Evolutionary conservation across 768 basidiomycete species (phyloP).

Genomic region (Erythrobasidium yunnanense): DNA sequence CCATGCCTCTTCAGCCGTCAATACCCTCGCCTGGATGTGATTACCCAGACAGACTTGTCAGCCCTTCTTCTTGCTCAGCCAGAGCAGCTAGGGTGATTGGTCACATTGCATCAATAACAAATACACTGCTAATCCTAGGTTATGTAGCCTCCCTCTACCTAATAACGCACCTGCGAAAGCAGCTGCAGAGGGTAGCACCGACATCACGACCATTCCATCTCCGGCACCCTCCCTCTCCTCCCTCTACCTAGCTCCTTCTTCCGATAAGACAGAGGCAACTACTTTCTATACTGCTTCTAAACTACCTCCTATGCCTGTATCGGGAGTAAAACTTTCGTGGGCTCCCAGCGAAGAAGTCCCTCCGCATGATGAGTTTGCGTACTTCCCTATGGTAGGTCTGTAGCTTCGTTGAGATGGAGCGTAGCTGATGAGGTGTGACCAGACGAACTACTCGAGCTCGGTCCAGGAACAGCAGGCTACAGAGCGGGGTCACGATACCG

Average conservation of each 20-base stretch:
- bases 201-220: constrained; percentile 19
- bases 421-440: neutral
- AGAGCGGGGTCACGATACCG: constrained; percentile 10
- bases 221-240: constrained; percentile 22
- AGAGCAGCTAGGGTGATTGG: constrained; percentile 10
- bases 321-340: constrained; percentile 9
- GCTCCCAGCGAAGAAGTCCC: neutral
- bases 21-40: constrained; percentile 18
- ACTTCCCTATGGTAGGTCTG: constrained; percentile 16
- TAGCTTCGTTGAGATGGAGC: too few relatives aligned
- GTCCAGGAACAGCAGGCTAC: neutral
- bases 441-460: constrained; percentile 18
- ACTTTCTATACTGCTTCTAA: neutral
- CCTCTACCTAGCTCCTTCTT: constrained; percentile 18
- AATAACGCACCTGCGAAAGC: neutral
- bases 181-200: constrained; percentile 11
- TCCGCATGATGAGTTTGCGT: constrained; percentile 3
- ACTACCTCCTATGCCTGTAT: constrained; percentile 10
- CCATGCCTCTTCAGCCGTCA: neutral
- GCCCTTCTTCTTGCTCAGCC: constrained; percentile 27
- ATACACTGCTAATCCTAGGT: neutral
- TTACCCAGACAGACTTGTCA: constrained; percentile 17
- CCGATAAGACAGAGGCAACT: neutral
- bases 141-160: constrained; percentile 11
- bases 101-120: neutral